phyloP scores from a whole-genome alignment of 2,329 filamentous ascomycete species.

The Colletotrichum liriopes region DNA sequence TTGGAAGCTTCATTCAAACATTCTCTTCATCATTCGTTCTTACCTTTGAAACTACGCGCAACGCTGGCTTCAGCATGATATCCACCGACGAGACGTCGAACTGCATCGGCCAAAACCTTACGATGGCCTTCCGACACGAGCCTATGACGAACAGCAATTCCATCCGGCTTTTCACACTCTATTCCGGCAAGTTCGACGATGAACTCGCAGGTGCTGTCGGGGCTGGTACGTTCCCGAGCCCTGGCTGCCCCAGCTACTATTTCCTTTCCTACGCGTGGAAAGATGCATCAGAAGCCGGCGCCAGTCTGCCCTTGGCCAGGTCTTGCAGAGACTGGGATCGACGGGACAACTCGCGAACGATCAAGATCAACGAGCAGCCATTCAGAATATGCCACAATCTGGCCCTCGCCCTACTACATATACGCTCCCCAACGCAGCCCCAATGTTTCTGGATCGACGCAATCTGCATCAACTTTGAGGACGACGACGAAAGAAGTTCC shows the following conservation, averaged over 20 bases:
- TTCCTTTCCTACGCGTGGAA: constrained; percentile 6
- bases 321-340: not conserved
- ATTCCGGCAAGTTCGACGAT: not conserved
- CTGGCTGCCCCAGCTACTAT: not conserved
- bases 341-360: not conserved
- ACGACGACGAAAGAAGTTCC: not conserved
- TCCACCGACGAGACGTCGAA: too few species aligned
- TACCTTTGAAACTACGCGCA: not conserved
- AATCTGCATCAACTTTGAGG: not conserved
- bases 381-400: not conserved
- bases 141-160: too few species aligned
- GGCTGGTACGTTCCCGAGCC: not conserved
- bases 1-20: not conserved
- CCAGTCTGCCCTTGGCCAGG: not conserved
- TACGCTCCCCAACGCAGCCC: not conserved
- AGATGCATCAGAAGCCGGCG: not conserved
- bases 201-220: not conserved
- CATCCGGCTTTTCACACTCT: not conserved
- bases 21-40: not conserved
- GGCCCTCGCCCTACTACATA: not conserved
- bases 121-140: not conserved
- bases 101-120: not conserved
- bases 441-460: not conserved
- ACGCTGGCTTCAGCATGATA: not conserved
- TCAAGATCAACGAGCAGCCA: not conserved